Percentiles rank a stretch among this genome's conserved stretches.
phyloP scores from a whole-genome alignment of 163 green algal genomes.

The Prototheca cutis region DNA sequence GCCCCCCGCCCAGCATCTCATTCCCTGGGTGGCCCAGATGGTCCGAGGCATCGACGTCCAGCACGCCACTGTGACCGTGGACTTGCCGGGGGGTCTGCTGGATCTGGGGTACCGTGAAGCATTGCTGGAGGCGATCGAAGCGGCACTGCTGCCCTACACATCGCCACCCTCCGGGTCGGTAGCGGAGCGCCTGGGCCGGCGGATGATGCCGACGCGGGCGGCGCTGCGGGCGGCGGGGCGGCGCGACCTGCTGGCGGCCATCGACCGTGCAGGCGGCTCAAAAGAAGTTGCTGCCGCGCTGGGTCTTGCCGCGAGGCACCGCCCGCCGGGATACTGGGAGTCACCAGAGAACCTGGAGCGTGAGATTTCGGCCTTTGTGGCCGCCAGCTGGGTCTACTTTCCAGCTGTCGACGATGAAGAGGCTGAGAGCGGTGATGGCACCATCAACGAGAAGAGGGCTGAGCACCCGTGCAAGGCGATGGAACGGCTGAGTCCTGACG shows the following conservation, averaged over 20 bases:
- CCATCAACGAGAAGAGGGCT: no score
- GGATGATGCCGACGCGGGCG: conserved; percentile 15
- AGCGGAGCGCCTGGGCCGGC: not conserved
- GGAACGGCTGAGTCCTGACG: no score
- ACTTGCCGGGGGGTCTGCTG: conserved; percentile 17
- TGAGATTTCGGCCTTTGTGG: conserved; percentile 31
- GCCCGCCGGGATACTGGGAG: conserved; percentile 34
- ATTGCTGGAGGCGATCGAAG: conserved; percentile 6
- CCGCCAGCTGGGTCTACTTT: conserved; percentile 18
- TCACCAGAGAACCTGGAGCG: conserved; percentile 18
- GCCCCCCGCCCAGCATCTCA: conserved; percentile 15
- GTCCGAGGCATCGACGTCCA: conserved; percentile 5
- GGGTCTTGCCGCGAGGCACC: conserved; percentile 15
- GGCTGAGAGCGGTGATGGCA: no score
- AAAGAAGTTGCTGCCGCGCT: conserved; percentile 23
- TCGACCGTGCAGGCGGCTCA: conserved; percentile 21
- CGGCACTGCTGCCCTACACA: conserved; percentile 1
- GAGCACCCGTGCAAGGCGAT: not conserved
- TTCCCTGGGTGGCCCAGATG: conserved; percentile 19
- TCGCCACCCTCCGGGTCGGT: not conserved
- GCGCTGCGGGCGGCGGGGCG: conserved; percentile 11
- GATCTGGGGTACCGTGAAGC: conserved; percentile 13
- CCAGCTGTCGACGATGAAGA: not conserved
- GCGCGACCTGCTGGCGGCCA: conserved; percentile 15
- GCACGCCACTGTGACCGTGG: conserved; percentile 2